phyloP scores from a whole-genome alignment of 2,329 filamentous ascomycete genomes.

The Clarireedia homoeocarpa region DNA sequence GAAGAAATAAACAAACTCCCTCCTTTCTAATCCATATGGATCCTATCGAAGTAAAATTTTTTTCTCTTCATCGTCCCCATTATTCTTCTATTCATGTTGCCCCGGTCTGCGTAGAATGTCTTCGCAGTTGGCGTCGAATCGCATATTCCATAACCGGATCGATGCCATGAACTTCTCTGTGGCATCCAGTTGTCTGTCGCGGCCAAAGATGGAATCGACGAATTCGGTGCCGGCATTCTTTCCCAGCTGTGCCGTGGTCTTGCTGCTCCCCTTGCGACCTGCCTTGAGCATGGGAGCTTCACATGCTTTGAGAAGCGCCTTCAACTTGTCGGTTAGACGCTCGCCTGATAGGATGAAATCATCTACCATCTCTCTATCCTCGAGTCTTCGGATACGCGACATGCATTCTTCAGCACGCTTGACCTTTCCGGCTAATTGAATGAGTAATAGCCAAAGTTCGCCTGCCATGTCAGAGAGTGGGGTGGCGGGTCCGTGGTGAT shows the following conservation, averaged over 20 bases:
- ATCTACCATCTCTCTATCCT: slow-evolving; percentile 73
- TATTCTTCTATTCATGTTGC: slow-evolving; percentile 17
- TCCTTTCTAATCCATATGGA: slow-evolving; percentile 6
- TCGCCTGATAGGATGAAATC: slow-evolving; percentile 89
- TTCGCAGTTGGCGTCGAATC: slow-evolving; percentile 94
- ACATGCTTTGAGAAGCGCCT: slow-evolving; percentile 79
- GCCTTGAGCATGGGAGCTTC: slow-evolving; percentile 94
- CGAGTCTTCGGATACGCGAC: slow-evolving; percentile 60
- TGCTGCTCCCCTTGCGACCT: slow-evolving; percentile 63
- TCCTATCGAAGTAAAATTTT: slow-evolving; percentile 1
- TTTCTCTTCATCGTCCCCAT: not conserved
- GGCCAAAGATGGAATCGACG: slow-evolving; percentile 90
- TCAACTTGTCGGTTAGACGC: slow-evolving; percentile 76
- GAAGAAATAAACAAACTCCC: slow-evolving; percentile 13
- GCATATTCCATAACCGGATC: slow-evolving; percentile 64
- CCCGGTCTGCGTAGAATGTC: slow-evolving; percentile 63
- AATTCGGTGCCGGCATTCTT: slow-evolving; percentile 92
- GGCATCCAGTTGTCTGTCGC: slow-evolving; percentile 79
- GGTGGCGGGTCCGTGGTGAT: slow-evolving; percentile 71
- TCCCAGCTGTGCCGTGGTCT: slow-evolving; percentile 61
- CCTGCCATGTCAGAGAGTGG: slow-evolving; percentile 87
- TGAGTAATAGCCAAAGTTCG: slow-evolving; percentile 90
- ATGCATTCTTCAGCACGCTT: slow-evolving; percentile 80
- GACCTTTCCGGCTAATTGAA: slow-evolving; percentile 88
- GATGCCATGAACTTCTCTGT: slow-evolving; percentile 86